Base-by-base conservation (phyloP, 2,329 filamentous ascomycete genomes). In the Penicillium sp. region DNA sequence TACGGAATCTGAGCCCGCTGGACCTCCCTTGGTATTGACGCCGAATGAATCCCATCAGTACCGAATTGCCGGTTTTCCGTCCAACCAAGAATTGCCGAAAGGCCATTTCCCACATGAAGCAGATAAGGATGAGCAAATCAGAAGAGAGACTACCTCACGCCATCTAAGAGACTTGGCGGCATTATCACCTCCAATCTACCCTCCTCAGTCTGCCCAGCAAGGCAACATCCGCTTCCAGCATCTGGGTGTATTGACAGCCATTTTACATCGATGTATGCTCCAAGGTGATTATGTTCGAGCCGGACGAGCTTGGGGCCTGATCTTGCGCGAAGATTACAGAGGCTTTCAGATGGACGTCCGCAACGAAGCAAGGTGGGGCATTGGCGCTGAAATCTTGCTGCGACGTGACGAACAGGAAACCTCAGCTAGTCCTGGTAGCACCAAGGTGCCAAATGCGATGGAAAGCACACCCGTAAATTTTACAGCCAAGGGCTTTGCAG, bases 381-480 rank as follows among this genome's bases (percentile, higher is more conserved):
- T 96, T 44, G 92, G 91, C 0, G 91, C 90, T 2, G 92, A 96
- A 75, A 84, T 97, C 21, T 76, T 96, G 55, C 85, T 96, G 76
- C 84, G 88, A 16, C 74, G 74, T 68, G 76, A 68, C 63, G 65
- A 60, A 53, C 60, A 72, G 55, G 61, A 60, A 55, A 19, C 55
- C 19, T n/a, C 57, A 27, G 55, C 48, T 15, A 25, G 36, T 33
- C 21, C 19, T 25, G 31, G 48, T 57, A 31, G 16, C 13, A 34
- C 31, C 39, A 57, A 59, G 47, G 53, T 15, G 33, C 39, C 27
- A 0, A 36, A 47, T 29, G 53, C 29, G n/a, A 29, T 38, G 10
- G 62, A 54, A 7, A 29, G 34, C 38, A 41, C 56, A 8, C 34
- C 61, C 13, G 55, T 60, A 16, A 60, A 65, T 29, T 81, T 80